Percentiles rank a stretch among this genome's conserved stretches.
Evolutionary conservation across 1,284 basidiomycete species (phyloP).

Genomic region (Apiotrichum porosum): DNA sequence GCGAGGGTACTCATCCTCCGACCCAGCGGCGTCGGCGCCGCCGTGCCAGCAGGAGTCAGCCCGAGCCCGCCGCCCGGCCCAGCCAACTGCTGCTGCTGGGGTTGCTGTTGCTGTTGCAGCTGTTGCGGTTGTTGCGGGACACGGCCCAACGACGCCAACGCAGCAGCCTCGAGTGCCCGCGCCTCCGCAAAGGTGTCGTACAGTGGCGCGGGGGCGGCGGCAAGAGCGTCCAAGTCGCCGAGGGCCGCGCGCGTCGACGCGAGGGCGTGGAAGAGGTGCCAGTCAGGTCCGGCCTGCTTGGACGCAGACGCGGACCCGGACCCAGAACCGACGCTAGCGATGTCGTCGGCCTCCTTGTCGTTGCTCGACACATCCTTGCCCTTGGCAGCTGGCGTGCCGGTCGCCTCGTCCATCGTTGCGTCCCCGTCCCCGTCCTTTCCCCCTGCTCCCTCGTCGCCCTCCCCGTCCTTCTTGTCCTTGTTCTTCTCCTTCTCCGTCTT

Average conservation of each 20-base stretch:
- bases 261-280: constrained; percentile 37
- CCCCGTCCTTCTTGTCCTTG: background rate
- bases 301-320: no score
- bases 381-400: background rate
- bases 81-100: no score
- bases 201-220: constrained; percentile 8
- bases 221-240: constrained; percentile 19
- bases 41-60: no score
- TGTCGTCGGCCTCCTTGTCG: background rate
- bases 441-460: background rate
- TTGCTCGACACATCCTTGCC: background rate
- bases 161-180: constrained; percentile 9
- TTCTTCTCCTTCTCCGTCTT: constrained; percentile 1
- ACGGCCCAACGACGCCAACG: constrained; percentile 2
- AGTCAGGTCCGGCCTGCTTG: constrained; percentile 22
- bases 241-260: constrained; percentile 27
- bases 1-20: no score
- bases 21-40: no score
- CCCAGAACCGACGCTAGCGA: no score
- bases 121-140: no score
- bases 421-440: background rate
- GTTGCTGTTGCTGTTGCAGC: no score
- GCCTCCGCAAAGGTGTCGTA: constrained; percentile 15
- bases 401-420: background rate
- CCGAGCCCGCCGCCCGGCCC: no score